These are phyloP conservation scores for Umbelopsis sp. DNA, from an alignment of 371 early-diverging fungal species.

Conservation along the genomic window DNA sequence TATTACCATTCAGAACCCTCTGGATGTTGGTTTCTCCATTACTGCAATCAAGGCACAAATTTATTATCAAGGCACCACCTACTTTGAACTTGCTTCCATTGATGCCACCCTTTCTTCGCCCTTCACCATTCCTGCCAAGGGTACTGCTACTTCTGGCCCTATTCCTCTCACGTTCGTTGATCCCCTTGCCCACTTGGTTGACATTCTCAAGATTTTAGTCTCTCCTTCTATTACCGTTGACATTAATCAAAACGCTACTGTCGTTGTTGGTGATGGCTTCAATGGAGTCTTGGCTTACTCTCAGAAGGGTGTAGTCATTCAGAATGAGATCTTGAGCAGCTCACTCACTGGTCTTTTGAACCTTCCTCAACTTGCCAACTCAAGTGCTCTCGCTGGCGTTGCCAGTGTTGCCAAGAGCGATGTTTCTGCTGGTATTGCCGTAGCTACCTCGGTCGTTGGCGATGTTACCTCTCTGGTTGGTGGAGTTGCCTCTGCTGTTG, in stretches of 20 bases:
- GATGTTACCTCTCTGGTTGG: constrained; percentile 7
- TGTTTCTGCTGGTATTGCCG: background rate
- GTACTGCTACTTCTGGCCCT: constrained; percentile 5
- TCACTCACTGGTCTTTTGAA: background rate
- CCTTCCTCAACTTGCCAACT: background rate
- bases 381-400: background rate
- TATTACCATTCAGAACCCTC: constrained; percentile 50
- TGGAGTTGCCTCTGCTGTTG: constrained; percentile 9
- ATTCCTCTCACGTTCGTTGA: constrained; percentile 24
- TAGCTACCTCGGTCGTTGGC: constrained; percentile 2
- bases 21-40: constrained; percentile 44
- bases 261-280: constrained; percentile 34
- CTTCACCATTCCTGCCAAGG: constrained; percentile 25
- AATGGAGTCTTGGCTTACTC: constrained; percentile 30
- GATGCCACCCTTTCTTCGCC: constrained; percentile 25
- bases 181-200: constrained; percentile 21
- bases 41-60: constrained; percentile 36
- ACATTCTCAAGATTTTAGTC: constrained; percentile 10
- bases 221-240: constrained; percentile 20
- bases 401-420: background rate
- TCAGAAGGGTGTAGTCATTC: constrained; percentile 33
- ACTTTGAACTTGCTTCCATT: constrained; percentile 26
- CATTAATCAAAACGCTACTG: constrained; percentile 31
- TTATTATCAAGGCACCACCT: constrained; percentile 11
- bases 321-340: constrained; percentile 18